Conservation (phyloP, 1,139 yeast genomes). For the Yamadazyma aaseri region DNA sequence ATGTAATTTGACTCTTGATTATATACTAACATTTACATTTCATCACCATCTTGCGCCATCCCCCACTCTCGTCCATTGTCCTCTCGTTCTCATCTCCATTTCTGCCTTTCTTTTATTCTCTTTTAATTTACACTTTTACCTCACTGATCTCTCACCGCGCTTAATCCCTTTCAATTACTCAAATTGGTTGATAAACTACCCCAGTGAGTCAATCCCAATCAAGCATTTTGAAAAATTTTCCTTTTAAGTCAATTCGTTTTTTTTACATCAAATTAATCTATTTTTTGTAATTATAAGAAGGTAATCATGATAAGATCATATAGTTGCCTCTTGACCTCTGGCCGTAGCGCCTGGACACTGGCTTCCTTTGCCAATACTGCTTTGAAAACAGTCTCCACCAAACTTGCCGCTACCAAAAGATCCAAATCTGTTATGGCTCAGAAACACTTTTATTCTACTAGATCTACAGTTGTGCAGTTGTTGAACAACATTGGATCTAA, state of each 20-base stretch:
- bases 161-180: conserved; percentile 30
- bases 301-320: not conserved
- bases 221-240: conserved; percentile 17
- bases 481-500: conserved; percentile 95
- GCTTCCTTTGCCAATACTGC: no score
- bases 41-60: no score
- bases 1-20: no score
- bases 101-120: not conserved
- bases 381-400: no score
- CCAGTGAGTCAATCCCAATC: conserved; percentile 20
- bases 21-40: no score
- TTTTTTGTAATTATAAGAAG: not conserved
- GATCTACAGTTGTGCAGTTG: conserved; percentile 93
- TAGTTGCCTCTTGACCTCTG: not conserved
- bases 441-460: conserved; percentile 49
- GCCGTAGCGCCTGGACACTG: no score
- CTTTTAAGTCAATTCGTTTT: conserved; percentile 3
- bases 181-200: conserved; percentile 31
- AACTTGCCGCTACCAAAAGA: not conserved
- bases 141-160: conserved; percentile 48
- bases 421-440: not conserved
- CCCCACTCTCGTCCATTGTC: no score
- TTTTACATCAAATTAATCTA: conserved; percentile 2
- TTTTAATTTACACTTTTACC: not conserved
- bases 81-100: no score